Evolutionary conservation across 2,329 filamentous ascomycete species (phyloP), one percentile per base, ranked within the genome.

Genomic region (Falciphora oryzae): DNA sequence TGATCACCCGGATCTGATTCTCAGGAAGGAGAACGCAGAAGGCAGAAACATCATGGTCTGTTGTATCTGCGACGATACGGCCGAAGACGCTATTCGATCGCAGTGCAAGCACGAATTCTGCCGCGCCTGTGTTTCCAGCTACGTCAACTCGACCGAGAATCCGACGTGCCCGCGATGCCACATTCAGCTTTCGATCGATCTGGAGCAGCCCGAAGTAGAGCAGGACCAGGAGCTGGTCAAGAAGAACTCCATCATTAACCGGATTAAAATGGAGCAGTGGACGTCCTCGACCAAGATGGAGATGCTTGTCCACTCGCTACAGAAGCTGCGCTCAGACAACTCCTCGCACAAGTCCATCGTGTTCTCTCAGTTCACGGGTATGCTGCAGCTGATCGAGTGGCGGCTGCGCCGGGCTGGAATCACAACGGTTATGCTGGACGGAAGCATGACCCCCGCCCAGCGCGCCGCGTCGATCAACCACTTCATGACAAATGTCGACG

Each of bases 181-280:
- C 73, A 97, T 98, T 62, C 83, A 88, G 1, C 83, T 99, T 7
- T 86, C 88, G 0, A 96, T 99, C 69, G 95, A 99, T 75, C 87
- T 97, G 56, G 94, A 97, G 74, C 93, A 97, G 77, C 92, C 93
- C 0, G 93, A 96, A 69, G 93, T 97, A 64, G 93, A 97, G 76
- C 93, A 97, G 76, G 92, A 97, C 67, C 91, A 94, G 74, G 83
- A 87, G 1, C 79, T 88, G 8, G 88, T 97, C 66, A 97, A 97
- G 83, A 97, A 97, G 78, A 93, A 88, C 18, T 97, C 93, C 1
- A 99, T 99, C 75, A 96, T 98, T 81, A 98, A 98, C 75, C 91
- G 95, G 64, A 98, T 99, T 78, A 92, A 94, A 77, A 97, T 98
- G 93, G 92, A 96, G 75, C 91, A 98, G 72, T 99, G 95, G 95